Base-by-base conservation (phyloP, 2,329 filamentous ascomycete genomes). In the Ceratocystis smalleyi region DNA sequence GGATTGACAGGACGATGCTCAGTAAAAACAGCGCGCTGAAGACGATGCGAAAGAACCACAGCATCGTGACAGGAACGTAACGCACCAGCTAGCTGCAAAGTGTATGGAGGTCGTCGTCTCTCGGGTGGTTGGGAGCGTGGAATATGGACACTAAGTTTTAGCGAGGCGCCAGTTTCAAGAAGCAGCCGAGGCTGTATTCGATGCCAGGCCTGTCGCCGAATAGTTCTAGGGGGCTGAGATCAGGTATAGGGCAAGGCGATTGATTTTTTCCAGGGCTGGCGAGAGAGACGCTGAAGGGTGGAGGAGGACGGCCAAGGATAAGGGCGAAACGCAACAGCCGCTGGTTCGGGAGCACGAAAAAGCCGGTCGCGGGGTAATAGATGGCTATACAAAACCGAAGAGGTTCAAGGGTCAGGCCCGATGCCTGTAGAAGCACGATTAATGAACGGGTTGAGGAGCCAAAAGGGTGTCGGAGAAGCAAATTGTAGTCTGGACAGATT, bases 1-100 rank as follows among this genome's bases (percentile, higher is more conserved):
- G 94, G 73, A 99, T 94, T 68, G 91, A 96, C 73, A 97, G 88
- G 72, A 97, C 85, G 74, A 96, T 91, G 76, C 88, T 88, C 76
- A 91, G 82, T 71, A 97, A 85, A 77, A 96, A 97, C 76, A 89
- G 76, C 73, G 86, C 80, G 76, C 89, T 89, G 72, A 89, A 89
- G 70, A 91, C 73, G 74, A 87, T 81, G 73, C 87, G 86, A 75
- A 91, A 84, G 75, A 92, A 80, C 87, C 80, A 82, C 80, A 87
- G 91, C 89, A 96, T 95, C 76, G 78, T 73, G 70, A 51, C 10
- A 19, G 17, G 59, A 15, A 15, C 27, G 30, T 47, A 61, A 49
- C 43, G 59, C 17, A 24, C 27, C 43, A 15, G 22, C 30, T 55
- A 43, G 40, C 17, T 10, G 40, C 24, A 19, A 19, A 43, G 54